phyloP scores from a whole-genome alignment of 73 alveolate species.

The Tetrahymena borealis region DNA sequence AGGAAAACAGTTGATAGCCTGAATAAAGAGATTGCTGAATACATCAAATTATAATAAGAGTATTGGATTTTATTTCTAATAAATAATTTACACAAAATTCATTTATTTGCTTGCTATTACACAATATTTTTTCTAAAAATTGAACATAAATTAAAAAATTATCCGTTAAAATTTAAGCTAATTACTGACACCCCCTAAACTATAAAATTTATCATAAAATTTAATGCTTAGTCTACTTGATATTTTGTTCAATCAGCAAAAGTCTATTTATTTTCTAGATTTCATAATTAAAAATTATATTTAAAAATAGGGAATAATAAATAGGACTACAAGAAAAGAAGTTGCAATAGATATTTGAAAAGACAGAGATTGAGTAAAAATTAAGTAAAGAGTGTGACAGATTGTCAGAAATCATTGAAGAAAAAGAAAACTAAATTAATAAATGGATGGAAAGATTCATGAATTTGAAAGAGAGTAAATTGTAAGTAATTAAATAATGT shows the following conservation, averaged over 20 bases:
- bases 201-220: too few species aligned
- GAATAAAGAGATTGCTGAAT: background rate
- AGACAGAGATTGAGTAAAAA: background rate
- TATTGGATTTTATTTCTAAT: background rate
- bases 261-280: too few species aligned
- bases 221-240: too few species aligned
- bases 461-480: background rate
- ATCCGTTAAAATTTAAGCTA: too few species aligned
- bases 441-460: background rate
- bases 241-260: too few species aligned
- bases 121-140: too few species aligned
- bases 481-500: background rate
- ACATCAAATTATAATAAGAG: background rate
- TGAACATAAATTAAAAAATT: too few species aligned
- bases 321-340: background rate
- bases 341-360: background rate
- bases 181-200: too few species aligned
- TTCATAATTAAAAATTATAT: background rate
- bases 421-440: background rate
- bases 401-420: background rate
- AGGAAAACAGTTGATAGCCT: background rate
- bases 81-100: background rate
- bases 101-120: too few species aligned
- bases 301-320: background rate
- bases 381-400: background rate